Base-by-base conservation (phyloP, 2,329 filamentous ascomycete genomes). In the Sarocladium oryzae region DNA sequence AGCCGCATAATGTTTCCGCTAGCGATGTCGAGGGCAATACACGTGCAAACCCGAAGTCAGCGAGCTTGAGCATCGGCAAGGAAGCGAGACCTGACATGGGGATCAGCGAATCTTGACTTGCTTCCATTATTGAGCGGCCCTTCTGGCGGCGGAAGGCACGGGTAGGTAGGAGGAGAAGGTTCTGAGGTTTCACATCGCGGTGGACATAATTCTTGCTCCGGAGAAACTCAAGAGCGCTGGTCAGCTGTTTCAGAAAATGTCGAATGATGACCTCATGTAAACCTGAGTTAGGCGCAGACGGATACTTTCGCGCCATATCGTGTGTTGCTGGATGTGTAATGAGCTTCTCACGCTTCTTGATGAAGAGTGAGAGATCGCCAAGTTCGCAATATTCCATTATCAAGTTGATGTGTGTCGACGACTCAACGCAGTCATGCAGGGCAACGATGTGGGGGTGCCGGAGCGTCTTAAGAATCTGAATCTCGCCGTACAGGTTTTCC, bases 381-480 rank as follows among this genome's bases (percentile, higher is more conserved):
- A 99, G 79, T 65, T 95, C 89, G 71, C 93, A 97, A 70, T 95
- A 97, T 72, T 99, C 93, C 92, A 97, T 99, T 56, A 97, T 85
- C 53, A 99, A 80, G 70, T 99, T 93, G 70, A 97, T 96, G 63
- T 95, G 88, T 20, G 85, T 85, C 3, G 82, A 75, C 1, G 89
- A 86, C 68, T 97, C 91, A 67, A 92, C 80, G 72, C 91, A 96
- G 70, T 96, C 89, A 73, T 96, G 91, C 45, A 99, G 84, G 59
- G 90, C 88, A 58, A 97, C 93, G 60, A 99, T 96, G 65, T 99
- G 93, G 24, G 93, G 93, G 69, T 99, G 93, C 54, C 93, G 88
- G 24, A 99, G 80, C 56, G 84, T 88, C 70, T 93, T 93, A 63
- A 99, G 84, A 57, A 99, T 99, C 60, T 92, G 81, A 66, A 99